phyloP scores from a whole-genome alignment of 2,329 filamentous ascomycete species.

The Penicillium sp. region DNA sequence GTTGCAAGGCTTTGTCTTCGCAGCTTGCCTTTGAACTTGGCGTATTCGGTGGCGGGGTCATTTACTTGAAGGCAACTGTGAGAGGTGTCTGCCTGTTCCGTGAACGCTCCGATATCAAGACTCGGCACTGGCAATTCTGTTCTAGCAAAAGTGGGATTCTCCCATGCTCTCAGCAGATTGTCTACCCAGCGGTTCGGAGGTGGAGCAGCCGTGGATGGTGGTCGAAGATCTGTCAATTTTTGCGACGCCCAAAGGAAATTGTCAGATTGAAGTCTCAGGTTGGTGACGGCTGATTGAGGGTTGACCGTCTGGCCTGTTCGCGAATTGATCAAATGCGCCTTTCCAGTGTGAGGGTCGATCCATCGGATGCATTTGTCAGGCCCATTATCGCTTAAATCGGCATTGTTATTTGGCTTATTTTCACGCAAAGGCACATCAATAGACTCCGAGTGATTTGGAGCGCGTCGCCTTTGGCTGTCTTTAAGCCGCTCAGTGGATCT shows the following conservation, averaged over 20 bases:
- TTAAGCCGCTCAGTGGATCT: too few species aligned
- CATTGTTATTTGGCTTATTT: too few species aligned
- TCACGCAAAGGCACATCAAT: too few species aligned
- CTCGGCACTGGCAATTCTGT: constrained; percentile 42
- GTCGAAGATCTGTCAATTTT: neutral
- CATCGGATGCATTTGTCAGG: constrained; percentile 41
- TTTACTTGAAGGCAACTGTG: constrained; percentile 20
- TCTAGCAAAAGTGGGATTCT: constrained; percentile 67
- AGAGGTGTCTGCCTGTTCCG: constrained; percentile 12
- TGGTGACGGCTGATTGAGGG: too few species aligned
- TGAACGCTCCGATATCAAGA: constrained; percentile 23
- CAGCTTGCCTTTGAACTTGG: constrained; percentile 42
- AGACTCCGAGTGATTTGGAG: too few species aligned
- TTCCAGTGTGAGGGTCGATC: constrained; percentile 55
- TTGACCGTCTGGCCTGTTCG: constrained; percentile 33
- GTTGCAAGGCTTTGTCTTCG: constrained; percentile 56
- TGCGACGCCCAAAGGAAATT: too few species aligned
- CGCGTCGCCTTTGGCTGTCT: too few species aligned
- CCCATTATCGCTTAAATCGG: too few species aligned
- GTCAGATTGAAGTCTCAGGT: constrained; percentile 4
- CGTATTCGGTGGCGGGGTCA: constrained; percentile 22
- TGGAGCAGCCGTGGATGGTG: neutral
- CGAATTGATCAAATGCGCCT: constrained; percentile 29
- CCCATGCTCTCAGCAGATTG: constrained; percentile 58
- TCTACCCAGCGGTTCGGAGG: constrained; percentile 51